Base-by-base conservation (phyloP, 495 filamentous ascomycete genomes). In the Penicillium tannophilum region DNA sequence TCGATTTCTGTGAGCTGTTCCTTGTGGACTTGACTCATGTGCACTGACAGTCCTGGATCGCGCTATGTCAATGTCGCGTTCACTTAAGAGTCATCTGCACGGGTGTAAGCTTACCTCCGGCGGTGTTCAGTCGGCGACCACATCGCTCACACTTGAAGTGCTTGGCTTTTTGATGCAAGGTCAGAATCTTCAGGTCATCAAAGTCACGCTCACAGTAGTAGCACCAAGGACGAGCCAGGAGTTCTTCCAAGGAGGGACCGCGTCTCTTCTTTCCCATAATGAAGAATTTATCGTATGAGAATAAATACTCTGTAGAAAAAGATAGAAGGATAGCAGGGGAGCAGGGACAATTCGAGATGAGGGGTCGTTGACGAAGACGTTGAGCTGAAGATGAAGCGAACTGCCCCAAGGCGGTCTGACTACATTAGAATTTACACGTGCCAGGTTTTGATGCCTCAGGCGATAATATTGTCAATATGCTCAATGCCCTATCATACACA, bases 191-290 rank as follows among this genome's bases (percentile, higher is more conserved):
- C 12, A 97, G 73, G 73, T 98, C 94, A 69, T 97, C 93, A 63
- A 98, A 98, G 76, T 97, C 94, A 74, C 93, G 87, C 77, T 98
- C 94, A 77, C 94, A 98, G 76, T 98, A 98, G 75, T 97, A 98
- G 79, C 94, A 98, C 92, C 92, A 98, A 41, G 94, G 90, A 46
- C 93, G 88, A 55, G 81, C 81, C 30, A 98, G 81, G 50, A 96
- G 79, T 76, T 97, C 92, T 68, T 98, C 89, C 64, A 96, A 73
- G 60, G 90, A 86, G 46, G 93, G 92, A 67, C 90, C 88, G 59
- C 84, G 83, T 71, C 90, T 86, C 79, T 92, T 94, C 75, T 95
- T 96, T 59, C 87, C 89, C 87, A 94, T 95, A 48, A 31, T 65
- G 53, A 35, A 12, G 12, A 8, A 0, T 14, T 28, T 41, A 14